These are phyloP conservation scores for Colletotrichum neosansevieriae DNA, from an alignment of 2,329 filamentous ascomycete species.

Conservation along the genomic window DNA sequence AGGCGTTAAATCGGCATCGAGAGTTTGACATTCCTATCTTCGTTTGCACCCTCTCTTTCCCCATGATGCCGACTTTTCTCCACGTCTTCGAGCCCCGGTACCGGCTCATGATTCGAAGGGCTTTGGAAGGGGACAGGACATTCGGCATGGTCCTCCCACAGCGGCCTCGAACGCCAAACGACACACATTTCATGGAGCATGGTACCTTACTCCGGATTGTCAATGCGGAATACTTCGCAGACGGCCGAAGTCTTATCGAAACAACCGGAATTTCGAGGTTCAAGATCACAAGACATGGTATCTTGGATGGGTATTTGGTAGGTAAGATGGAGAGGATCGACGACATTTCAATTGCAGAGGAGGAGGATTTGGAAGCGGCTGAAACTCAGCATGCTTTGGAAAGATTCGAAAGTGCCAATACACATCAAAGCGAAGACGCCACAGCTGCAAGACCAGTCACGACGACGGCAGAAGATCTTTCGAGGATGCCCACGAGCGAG, in stretches of 20 bases:
- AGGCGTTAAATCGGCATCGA: conserved; percentile 67
- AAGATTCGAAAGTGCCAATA: conserved; percentile 27
- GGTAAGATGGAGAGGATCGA: conserved; percentile 82
- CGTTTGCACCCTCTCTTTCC: conserved; percentile 85
- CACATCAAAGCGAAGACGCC: conserved; percentile 33
- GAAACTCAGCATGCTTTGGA: conserved; percentile 62
- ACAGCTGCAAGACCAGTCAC: not conserved
- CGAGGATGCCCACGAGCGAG: conserved; percentile 75
- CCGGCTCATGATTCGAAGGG: conserved; percentile 86
- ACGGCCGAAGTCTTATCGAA: conserved; percentile 86
- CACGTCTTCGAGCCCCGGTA: conserved; percentile 96
- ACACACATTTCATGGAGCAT: conserved; percentile 72
- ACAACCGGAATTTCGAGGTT: conserved; percentile 83
- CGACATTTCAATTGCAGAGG: conserved; percentile 84
- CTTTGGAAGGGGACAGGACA: conserved; percentile 76
- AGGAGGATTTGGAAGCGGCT: conserved; percentile 79
- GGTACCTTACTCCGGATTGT: conserved; percentile 84
- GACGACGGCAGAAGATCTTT: conserved; percentile 52
- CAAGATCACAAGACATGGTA: conserved; percentile 72
- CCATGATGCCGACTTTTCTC: conserved; percentile 85
- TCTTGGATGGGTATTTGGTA: conserved; percentile 81
- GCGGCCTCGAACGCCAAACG: conserved; percentile 53
- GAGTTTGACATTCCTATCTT: conserved; percentile 79
- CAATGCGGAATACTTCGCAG: conserved; percentile 78
- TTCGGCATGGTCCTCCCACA: conserved; percentile 90